phyloP scores from a whole-genome alignment of 805 yeast species.

The Metschnikowia baotianmanensis region DNA sequence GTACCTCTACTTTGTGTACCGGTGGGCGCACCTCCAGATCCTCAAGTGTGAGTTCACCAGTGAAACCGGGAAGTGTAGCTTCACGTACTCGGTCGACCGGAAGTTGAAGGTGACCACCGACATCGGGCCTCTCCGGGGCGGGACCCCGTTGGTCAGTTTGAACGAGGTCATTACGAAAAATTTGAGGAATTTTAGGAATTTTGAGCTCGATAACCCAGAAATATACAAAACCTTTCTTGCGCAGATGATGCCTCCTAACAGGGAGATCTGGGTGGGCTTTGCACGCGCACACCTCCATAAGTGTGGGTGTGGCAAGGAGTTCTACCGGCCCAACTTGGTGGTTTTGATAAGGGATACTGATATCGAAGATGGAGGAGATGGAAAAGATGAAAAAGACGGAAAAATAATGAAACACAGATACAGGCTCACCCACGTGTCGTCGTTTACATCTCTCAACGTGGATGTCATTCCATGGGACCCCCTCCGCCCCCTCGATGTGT shows the following conservation, averaged over 20 bases:
- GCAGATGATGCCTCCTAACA: constrained; percentile 20
- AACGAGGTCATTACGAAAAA: constrained; percentile 6
- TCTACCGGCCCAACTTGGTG: constrained; percentile 46
- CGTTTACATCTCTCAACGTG: constrained; percentile 32
- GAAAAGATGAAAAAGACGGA: constrained; percentile 11
- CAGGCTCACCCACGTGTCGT: constrained; percentile 30
- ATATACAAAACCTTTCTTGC: background rate
- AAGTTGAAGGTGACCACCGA: constrained; percentile 6
- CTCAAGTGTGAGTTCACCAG: constrained; percentile 26
- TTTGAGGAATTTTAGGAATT: too few species aligned
- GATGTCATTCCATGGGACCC: constrained; percentile 37
- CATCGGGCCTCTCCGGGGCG: constrained; percentile 27
- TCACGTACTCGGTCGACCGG: constrained; percentile 6
- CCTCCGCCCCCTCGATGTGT: constrained; percentile 26
- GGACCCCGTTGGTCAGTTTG: constrained; percentile 20
- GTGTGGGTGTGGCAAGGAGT: constrained; percentile 45
- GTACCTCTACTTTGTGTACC: constrained; percentile 29
- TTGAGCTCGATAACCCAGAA: too few species aligned
- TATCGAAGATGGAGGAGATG: background rate
- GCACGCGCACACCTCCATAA: constrained; percentile 42
- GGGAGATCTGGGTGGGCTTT: constrained; percentile 48
- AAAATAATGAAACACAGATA: too few species aligned
- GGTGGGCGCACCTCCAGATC: constrained; percentile 34
- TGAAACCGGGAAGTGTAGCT: constrained; percentile 27
- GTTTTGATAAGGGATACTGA: constrained; percentile 30